Conservation (phyloP, 306 rosid species). For the Castanea sativa region DNA sequence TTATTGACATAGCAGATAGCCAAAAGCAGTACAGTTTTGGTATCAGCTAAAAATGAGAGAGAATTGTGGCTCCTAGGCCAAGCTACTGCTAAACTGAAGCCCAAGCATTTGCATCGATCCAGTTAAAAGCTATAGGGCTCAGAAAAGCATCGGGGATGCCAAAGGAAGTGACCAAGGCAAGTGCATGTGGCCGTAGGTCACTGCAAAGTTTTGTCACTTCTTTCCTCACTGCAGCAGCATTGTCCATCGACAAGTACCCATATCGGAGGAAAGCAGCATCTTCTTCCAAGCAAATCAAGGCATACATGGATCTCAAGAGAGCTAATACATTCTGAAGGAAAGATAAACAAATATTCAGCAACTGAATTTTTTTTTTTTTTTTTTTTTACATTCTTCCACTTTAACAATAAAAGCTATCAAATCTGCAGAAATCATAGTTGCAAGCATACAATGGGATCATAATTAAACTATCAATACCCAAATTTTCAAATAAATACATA, state of each 20-base stretch:
- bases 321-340: constrained; percentile 56
- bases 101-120: constrained; percentile 88
- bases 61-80: constrained; percentile 9
- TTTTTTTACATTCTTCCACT: not conserved
- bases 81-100: constrained; percentile 50
- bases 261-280: constrained; percentile 78
- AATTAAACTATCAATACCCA: not conserved
- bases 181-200: constrained; percentile 81
- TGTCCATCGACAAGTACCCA: constrained; percentile 59
- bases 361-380: not conserved
- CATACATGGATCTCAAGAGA: constrained; percentile 71
- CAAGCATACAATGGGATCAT: not conserved
- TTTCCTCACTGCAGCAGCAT: constrained; percentile 64
- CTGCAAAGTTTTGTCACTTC: constrained; percentile 68
- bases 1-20: not conserved
- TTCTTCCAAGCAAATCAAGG: constrained; percentile 76
- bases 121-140: constrained; percentile 80
- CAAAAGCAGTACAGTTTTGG: not conserved
- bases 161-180: constrained; percentile 81
- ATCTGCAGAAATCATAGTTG: not conserved
- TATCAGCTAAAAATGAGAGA: constrained; percentile 1
- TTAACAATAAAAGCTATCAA: not conserved
- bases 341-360: not conserved
- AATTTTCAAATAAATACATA: not conserved
- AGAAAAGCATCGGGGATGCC: constrained; percentile 92